Conservation (phyloP, 768 basidiomycete species). For the Leucocoprinus birnbaumii region DNA sequence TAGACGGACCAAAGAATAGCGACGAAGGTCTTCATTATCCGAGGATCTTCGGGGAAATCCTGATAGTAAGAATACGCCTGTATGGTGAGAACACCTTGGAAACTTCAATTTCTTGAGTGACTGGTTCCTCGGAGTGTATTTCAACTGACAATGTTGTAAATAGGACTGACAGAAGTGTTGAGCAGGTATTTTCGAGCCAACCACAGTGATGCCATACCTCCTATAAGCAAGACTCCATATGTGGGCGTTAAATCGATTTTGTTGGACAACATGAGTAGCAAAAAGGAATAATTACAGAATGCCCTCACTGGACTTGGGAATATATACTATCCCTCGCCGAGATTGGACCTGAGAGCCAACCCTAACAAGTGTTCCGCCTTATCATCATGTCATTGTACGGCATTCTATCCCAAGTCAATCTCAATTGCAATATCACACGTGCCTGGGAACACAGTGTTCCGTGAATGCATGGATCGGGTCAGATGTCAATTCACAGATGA, state of each 20-base stretch:
- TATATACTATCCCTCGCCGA: not conserved
- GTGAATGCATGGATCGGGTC: too few species aligned
- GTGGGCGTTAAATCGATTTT: constrained; percentile 6
- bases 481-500: too few species aligned
- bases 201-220: constrained; percentile 11
- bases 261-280: not conserved
- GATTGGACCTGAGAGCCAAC: too few species aligned
- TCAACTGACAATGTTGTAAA: constrained; percentile 5
- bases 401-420: too few species aligned
- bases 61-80: constrained; percentile 19
- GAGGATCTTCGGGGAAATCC: constrained; percentile 15
- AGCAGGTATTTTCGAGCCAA: too few species aligned
- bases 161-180: not conserved
- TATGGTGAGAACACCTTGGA: constrained; percentile 19
- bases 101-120: constrained; percentile 1
- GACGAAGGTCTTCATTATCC: constrained; percentile 14
- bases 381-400: too few species aligned
- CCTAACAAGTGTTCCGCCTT: too few species aligned
- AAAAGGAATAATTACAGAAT: not conserved
- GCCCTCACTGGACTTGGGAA: not conserved
- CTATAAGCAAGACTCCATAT: constrained; percentile 21
- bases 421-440: too few species aligned
- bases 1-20: constrained; percentile 1
- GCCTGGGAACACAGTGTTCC: too few species aligned
- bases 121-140: not conserved